Evolutionary conservation across 164 flowering plant species (phyloP), one percentile per base, ranked within the genome.

Genomic region (Chimonanthus salicifolius): DNA sequence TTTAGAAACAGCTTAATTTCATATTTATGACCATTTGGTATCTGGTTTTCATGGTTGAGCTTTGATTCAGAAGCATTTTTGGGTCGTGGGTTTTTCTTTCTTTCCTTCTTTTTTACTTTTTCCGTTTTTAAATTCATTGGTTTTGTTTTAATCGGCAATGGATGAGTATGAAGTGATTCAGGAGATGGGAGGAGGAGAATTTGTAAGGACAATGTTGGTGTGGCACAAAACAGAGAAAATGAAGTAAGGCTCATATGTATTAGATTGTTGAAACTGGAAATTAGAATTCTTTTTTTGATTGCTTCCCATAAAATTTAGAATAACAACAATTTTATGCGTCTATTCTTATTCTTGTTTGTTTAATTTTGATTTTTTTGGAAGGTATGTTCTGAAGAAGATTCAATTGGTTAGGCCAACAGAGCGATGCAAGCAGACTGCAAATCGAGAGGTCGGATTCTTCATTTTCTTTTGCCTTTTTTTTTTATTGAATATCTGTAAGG

Each of bases 351-450:
- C 43, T 10, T 7, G 47, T 47, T 7, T 47, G 3, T 47, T 68
- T 51, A 9, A 6, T 50, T 33, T 33, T 21, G 21, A 7, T 62
- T 9, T 62, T 18, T 46, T 0, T 46, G 71, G 63, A 69, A 81
- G 83, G 68, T 81, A 81, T 81, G 81, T 81, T 45, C 44, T 81
- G 77, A 81, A 81, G 78, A 81, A 76, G 79, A 81, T 81, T 71
- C 79, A 74, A 7, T 51, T 81, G 44, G 75, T 74, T 4, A 76
- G 77, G 69, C 77, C 71, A 70, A 72, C 79, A n/a, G 79, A 81
- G 1, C 74, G 64, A 64, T 73, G 77, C 75, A 78, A 70, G 72
- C 73, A 60, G 58, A 62, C 81, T 47, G 81, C 77, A 3, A 65
- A 67, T 69, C 77, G 76, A 67, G 81, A 81, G 83, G 83, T 81